Evolutionary conservation across 768 basidiomycete species (phyloP).

Genomic region (Serpula lacrymans): DNA sequence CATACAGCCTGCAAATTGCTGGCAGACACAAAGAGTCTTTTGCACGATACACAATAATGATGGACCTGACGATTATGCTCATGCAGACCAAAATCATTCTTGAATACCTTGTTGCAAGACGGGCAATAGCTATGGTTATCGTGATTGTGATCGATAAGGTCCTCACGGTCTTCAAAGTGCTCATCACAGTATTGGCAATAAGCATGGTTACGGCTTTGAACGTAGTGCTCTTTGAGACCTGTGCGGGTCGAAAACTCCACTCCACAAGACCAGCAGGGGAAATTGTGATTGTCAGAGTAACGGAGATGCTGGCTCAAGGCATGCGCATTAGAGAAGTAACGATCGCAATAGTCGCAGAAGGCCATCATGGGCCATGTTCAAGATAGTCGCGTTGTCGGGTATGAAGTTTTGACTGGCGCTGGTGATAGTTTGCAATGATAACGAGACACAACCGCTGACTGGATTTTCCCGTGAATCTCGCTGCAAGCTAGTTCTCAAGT

Average conservation of each 20-base stretch:
- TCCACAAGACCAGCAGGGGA: constrained; percentile 45
- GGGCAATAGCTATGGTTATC: constrained; percentile 41
- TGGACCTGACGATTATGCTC: constrained; percentile 50
- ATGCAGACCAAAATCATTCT: constrained; percentile 33
- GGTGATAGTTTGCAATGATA: too few species aligned
- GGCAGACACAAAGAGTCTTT: constrained; percentile 36
- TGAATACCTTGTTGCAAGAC: constrained; percentile 40
- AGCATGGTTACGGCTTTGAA: constrained; percentile 43
- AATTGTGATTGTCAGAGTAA: constrained; percentile 37
- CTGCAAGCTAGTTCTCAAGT: constrained; percentile 1
- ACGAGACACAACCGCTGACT: too few species aligned
- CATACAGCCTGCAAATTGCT: background rate
- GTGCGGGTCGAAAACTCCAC: constrained; percentile 39
- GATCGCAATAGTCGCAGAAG: constrained; percentile 38
- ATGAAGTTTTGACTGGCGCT: too few species aligned
- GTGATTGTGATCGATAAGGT: constrained; percentile 40
- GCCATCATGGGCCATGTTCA: constrained; percentile 18
- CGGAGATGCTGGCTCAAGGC: constrained; percentile 34
- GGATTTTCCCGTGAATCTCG: background rate
- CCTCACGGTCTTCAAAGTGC: constrained; percentile 33
- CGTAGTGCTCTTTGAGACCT: constrained; percentile 48
- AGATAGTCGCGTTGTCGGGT: too few species aligned
- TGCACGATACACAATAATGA: constrained; percentile 45
- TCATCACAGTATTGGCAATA: constrained; percentile 52
- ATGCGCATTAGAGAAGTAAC: constrained; percentile 25